Evolutionary conservation across 2,329 filamentous ascomycete species (phyloP), one percentile per base, ranked within the genome.

Genomic region (Blastomyces emzantsi): DNA sequence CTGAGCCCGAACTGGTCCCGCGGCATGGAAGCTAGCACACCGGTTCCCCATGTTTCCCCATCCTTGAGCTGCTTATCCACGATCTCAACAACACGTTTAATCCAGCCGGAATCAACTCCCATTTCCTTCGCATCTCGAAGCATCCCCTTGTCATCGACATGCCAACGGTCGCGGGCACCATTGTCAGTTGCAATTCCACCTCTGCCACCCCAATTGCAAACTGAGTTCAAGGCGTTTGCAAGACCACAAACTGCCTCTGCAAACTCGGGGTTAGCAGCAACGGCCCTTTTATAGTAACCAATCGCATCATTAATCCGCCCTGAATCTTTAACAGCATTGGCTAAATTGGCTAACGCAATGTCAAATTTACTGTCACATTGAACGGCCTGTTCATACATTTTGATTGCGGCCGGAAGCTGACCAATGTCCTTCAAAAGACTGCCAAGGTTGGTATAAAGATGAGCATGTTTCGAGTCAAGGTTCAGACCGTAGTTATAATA

Each of bases 291-390:
- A 78, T 99, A 99, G 74, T 95, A 97, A 33, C 80, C 79, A 65
- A 99, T 97, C 1, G 94, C 94, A 73, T 99, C 94, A 63, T 87
- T 89, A 68, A 97, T 90, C 54, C 90, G 86, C 2, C 94, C 94
- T 69, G 95, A 91, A 74, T 99, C 94, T 75, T 99, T 99, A 68
- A 99, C 92, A 9, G 94, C 94, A 74, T 99, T 99, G 63, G 94
- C 94, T 28, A 99, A 82, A 71, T 99, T 99, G 3, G 94, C 96
- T 63, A 99, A 79, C 43, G 94, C 94, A 71, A 99, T 99, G 72
- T 99, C 94, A 71, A 99, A 99, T 30, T 87, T 90, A n/a, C 87
- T 86, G 74, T 99, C 94, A 73, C 92, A 97, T 2, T 85, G 83
- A 17, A 99, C 94, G 13, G 94, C 94, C 68, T 91, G 87, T 76